Conservation (phyloP, 2,329 filamentous ascomycete genomes). For the Cryphonectria japonica region DNA sequence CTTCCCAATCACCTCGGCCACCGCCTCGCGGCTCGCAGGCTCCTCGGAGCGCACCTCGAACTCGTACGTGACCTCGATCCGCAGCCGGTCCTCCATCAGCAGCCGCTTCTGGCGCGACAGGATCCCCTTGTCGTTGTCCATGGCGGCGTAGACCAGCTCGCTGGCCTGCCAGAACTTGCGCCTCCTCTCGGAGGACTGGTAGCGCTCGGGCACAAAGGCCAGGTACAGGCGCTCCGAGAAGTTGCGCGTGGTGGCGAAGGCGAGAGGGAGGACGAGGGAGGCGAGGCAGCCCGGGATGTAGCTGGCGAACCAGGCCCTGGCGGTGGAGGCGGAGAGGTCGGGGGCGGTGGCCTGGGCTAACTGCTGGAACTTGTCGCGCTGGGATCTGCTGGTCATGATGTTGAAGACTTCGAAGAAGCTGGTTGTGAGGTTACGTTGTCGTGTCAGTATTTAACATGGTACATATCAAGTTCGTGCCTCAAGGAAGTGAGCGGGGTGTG, state of each 20-base stretch:
- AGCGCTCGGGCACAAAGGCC: constrained; percentile 13
- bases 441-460: background rate
- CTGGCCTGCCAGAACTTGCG: constrained; percentile 13
- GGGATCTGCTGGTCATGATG: constrained; percentile 7
- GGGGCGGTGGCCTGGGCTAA: constrained; percentile 1
- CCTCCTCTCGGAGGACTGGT: constrained; percentile 5
- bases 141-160: constrained; percentile 17
- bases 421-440: background rate
- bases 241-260: constrained; percentile 25
- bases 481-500: too few relatives aligned
- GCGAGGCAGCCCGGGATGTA: constrained; percentile 28
- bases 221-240: constrained; percentile 20
- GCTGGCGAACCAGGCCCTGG: constrained; percentile 3
- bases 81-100: constrained; percentile 26
- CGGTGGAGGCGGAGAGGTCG: constrained; percentile 20
- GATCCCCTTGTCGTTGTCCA: constrained; percentile 26
- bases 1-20: background rate
- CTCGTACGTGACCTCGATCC: constrained; percentile 28
- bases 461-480: too few relatives aligned
- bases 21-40: constrained; percentile 1
- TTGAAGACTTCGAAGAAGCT: constrained; percentile 26
- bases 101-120: constrained; percentile 27
- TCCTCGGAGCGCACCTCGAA: constrained; percentile 27
- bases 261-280: constrained; percentile 20
- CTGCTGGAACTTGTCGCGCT: background rate